Evolutionary conservation across 176 grass and related monocot species (phyloP), one percentile per base, ranked within the genome.

Genomic region (Calamus simplicifolius): DNA sequence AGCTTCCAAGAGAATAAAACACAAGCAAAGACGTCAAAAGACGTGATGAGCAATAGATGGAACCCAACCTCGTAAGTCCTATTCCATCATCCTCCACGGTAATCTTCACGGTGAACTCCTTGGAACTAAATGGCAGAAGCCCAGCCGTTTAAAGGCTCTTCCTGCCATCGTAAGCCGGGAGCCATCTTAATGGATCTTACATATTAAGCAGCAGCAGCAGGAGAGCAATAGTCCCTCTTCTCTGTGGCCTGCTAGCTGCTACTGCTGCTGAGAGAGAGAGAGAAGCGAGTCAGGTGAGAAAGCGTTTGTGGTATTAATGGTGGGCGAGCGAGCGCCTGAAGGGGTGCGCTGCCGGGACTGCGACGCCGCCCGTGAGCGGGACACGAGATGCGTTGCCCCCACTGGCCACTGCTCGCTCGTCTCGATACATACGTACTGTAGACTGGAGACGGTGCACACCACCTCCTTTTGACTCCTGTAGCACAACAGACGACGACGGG

Each of bases 101-200:
- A 67, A 99, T 69, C 69, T 79, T 89, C 25, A 99, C 82, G 17
- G 77, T 67, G 79, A 99, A 99, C 77, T 88, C 94, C 59, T 86
- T 86, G 6, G 94, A 76, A 56, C 85, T 19, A 28, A 68, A 54
- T 19, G 68, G 17, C 21, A 55, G 52, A 73, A n/a, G 16, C 8
- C 55, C 63, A 5, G 52, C 27, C 13, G 61, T 68, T 29, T 70
- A 28, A 60, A 66, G 68, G 54, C 60, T 43, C 2, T 27, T 55
- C 61, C 50, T 56, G 58, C 63, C 78, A 65, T 50, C 59, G 19
- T 49, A 61, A 50, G 76, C 73, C 57, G 73, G 72, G 43, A 63
- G 49, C 61, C n/a, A n/a, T n/a, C n/a, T n/a, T n/a, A n/a, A n/a
- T n/a, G n/a, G n/a, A n/a, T n/a, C n/a, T n/a, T n/a, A n/a, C n/a